A percentile compares a stretch with the other conserved stretches of the same genome.
These are phyloP conservation scores for Calocybe gangraenosa DNA, from an alignment of 768 basidiomycete genomes.

Conservation along the genomic window DNA sequence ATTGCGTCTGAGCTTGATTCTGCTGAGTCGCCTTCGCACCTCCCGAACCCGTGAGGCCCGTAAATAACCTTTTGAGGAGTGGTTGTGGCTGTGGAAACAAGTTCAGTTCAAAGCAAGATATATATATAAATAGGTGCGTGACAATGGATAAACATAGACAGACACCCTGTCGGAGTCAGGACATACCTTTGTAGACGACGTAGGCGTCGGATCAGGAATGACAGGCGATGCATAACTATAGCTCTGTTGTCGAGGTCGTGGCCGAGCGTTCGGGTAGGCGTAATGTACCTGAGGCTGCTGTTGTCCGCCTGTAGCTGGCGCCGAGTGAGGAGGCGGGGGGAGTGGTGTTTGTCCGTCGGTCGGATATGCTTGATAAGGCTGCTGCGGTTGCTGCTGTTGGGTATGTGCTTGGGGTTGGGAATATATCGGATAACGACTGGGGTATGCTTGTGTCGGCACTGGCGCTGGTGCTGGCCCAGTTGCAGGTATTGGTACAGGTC, in stretches of 20 bases:
- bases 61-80: not conserved
- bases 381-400: not conserved
- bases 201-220: conserved; percentile 1
- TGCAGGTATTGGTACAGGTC: not conserved
- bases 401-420: not conserved
- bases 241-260: too few relatives aligned
- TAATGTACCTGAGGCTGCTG: conserved; percentile 1
- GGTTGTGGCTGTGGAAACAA: not conserved
- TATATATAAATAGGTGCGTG: too few relatives aligned
- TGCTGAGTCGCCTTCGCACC: too few relatives aligned
- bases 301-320: not conserved
- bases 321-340: conserved; percentile 7
- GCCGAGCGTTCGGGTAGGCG: not conserved
- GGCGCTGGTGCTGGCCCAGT: not conserved
- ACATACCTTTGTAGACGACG: conserved; percentile 1
- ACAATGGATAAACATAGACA: too few relatives aligned
- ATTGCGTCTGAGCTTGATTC: not conserved
- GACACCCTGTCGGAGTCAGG: too few relatives aligned
- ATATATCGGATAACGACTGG: not conserved
- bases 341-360: too few relatives aligned
- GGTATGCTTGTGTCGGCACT: not conserved
- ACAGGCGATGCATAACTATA: not conserved
- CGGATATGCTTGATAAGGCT: conserved; percentile 1
- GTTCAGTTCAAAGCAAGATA: too few relatives aligned
- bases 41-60: not conserved